These are phyloP conservation scores for Berberis thunbergii DNA, from an alignment of 164 flowering plant genomes.

Conservation along the genomic window DNA sequence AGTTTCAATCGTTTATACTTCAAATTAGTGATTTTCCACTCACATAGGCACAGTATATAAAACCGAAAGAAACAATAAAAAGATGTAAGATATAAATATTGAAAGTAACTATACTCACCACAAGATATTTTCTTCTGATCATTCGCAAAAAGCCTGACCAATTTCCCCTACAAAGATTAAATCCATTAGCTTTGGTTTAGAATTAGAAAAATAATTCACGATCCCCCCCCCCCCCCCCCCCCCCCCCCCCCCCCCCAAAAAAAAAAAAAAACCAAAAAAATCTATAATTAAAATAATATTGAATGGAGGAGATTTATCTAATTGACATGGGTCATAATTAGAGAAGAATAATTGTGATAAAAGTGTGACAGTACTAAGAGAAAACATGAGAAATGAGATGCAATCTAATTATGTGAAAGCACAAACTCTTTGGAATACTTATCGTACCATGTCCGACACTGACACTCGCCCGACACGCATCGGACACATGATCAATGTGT, in stretches of 20 bases:
- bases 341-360: no score
- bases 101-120: conserved; percentile 44
- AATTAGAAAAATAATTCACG: no score
- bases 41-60: background rate
- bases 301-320: no score
- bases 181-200: background rate
- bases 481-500: no score
- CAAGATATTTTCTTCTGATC: conserved; percentile 81
- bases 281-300: no score
- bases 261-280: conserved; percentile 57
- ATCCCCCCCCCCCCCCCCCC: conserved; percentile 76
- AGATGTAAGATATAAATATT: background rate
- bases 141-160: conserved; percentile 80
- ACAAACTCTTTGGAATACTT: no score
- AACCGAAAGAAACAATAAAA: background rate
- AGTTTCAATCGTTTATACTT: background rate
- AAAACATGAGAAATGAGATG: no score
- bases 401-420: no score
- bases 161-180: conserved; percentile 58
- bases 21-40: background rate
- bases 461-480: no score
- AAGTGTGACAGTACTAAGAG: no score
- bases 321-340: background rate
- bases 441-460: no score
- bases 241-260: conserved; percentile 41